phyloP scores from a whole-genome alignment of 176 grass and related monocot genomes.

The Cenchrus americanus region DNA sequence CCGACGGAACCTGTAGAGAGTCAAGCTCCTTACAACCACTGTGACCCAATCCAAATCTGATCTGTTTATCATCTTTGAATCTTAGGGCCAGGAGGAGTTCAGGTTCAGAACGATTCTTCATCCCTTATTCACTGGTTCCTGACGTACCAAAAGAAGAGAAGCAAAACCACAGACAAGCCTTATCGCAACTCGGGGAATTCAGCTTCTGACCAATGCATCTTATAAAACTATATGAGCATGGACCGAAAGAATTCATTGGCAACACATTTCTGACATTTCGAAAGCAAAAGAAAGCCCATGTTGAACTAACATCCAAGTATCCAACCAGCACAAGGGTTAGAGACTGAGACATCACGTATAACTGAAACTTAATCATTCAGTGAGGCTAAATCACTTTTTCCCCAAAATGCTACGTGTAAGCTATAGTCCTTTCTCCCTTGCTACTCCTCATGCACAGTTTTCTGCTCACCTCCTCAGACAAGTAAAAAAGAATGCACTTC shows the following conservation, averaged over 20 bases:
- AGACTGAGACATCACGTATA: not conserved
- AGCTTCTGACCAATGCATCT: conserved; percentile 1
- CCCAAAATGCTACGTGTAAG: conserved; percentile 4
- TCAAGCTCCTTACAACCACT: conserved; percentile 18
- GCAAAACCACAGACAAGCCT: not conserved
- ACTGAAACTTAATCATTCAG: not conserved
- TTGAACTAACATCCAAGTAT: not conserved
- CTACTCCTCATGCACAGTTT: not conserved
- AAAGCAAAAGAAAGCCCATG: conserved; percentile 17
- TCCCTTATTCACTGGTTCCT: not conserved
- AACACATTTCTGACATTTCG: not conserved
- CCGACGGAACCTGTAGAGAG: conserved; percentile 3
- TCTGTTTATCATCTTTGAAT: conserved; percentile 21
- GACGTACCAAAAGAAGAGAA: not conserved
- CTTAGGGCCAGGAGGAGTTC: conserved; percentile 18
- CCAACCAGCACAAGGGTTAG: not conserved
- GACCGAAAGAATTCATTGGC: not conserved
- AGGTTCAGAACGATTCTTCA: conserved; percentile 24
- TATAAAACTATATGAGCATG: not conserved
- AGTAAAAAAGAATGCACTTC: not conserved
- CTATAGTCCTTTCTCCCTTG: not conserved
- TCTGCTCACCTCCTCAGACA: not conserved
- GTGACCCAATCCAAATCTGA: conserved; percentile 38
- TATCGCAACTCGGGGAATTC: conserved; percentile 23
- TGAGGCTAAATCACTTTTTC: not conserved